phyloP scores from a whole-genome alignment of 2,329 filamentous ascomycete genomes.

The Hysterium pulicare region DNA sequence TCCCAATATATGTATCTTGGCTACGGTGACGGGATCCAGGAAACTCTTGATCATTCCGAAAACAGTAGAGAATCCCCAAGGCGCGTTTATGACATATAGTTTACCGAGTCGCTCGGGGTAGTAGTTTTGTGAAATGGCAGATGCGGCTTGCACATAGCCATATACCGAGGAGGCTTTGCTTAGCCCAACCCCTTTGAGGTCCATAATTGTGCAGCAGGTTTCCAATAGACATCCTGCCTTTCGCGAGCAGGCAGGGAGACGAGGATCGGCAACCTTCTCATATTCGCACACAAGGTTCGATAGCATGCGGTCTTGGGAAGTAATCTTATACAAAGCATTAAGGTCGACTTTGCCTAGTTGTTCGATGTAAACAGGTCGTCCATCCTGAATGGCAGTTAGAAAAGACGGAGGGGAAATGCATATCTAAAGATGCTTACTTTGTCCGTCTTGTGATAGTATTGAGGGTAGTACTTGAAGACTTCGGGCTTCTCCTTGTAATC shows the following conservation, averaged over 20 bases:
- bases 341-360: slow-evolving; percentile 92
- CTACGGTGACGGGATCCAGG: slow-evolving; percentile 92
- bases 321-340: slow-evolving; percentile 87
- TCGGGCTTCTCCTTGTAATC: slow-evolving; percentile 82
- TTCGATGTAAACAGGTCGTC: slow-evolving; percentile 95
- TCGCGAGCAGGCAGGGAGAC: slow-evolving; percentile 91
- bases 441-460: slow-evolving; percentile 98
- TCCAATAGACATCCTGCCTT: slow-evolving; percentile 87
- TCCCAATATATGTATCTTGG: slow-evolving; percentile 92
- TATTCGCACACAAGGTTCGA: slow-evolving; percentile 96
- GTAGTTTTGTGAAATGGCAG: slow-evolving; percentile 94
- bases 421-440: slow-evolving; percentile 49
- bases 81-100: slow-evolving; percentile 96
- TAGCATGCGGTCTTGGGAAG: slow-evolving; percentile 87
- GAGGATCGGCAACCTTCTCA: slow-evolving; percentile 90
- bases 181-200: slow-evolving; percentile 90
- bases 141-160: slow-evolving; percentile 80
- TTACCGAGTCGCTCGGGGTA: slow-evolving; percentile 96
- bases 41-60: slow-evolving; percentile 88
- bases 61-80: slow-evolving; percentile 87
- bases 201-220: slow-evolving; percentile 98
- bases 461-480: slow-evolving; percentile 88
- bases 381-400: slow-evolving; percentile 61
- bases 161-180: slow-evolving; percentile 80
- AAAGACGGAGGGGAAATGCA: neutral